These are phyloP conservation scores for Gossypium longicalyx DNA, from an alignment of 345 rosid genomes.

Conservation along the genomic window DNA sequence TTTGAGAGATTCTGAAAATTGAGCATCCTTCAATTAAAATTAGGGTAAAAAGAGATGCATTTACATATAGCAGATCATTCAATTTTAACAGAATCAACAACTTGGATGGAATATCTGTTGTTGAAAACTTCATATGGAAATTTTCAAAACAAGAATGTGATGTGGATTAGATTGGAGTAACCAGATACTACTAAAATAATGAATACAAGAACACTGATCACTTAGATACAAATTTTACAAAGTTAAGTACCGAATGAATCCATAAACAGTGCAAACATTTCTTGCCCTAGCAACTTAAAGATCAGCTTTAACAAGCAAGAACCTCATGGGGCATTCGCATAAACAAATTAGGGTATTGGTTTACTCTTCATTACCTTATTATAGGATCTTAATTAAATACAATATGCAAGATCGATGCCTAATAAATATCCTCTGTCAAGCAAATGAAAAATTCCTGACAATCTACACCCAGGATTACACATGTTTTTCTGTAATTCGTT, in stretches of 20 bases:
- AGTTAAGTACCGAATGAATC: background rate
- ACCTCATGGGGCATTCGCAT: background rate
- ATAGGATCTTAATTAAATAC: constrained; percentile 1
- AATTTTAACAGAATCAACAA: background rate
- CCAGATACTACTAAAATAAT: background rate
- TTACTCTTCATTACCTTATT: background rate
- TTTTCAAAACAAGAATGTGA: background rate
- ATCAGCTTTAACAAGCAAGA: background rate
- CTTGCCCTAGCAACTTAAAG: background rate
- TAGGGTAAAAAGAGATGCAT: background rate
- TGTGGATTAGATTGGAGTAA: background rate
- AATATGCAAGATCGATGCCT: background rate
- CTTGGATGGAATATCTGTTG: background rate
- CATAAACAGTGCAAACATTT: background rate
- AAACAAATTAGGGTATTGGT: background rate
- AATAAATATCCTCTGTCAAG: background rate
- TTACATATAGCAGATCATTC: background rate
- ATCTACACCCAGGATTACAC: background rate
- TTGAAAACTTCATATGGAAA: background rate
- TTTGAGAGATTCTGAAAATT: background rate
- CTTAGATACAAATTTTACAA: background rate
- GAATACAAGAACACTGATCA: background rate
- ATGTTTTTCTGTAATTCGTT: background rate
- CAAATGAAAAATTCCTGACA: background rate
- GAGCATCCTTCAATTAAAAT: background rate